Evolutionary conservation across 441 rosid species (phyloP).

Genomic region (Populus hybrid): DNA sequence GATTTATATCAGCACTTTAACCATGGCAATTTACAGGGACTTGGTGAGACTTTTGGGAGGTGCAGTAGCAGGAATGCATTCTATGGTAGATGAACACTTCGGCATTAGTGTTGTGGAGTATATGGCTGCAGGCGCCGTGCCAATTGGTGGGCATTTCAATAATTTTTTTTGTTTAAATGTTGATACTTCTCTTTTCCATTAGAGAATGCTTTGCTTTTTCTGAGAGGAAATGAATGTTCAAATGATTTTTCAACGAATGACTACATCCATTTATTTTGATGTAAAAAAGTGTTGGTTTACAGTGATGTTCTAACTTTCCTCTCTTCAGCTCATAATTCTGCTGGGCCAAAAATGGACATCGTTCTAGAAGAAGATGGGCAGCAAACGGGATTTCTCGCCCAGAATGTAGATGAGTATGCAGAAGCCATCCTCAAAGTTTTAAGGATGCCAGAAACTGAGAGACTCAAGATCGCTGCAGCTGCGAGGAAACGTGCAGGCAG

Average conservation of each 20-base stretch:
- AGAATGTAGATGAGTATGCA: slow-evolving; percentile 61
- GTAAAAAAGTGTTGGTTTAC: background rate
- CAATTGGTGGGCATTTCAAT: slow-evolving; percentile 55
- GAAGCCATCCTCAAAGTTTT: slow-evolving; percentile 59
- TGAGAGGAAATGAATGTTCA: no score
- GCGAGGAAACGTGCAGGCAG: slow-evolving; percentile 68
- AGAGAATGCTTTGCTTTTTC: background rate
- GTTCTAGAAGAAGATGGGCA: slow-evolving; percentile 80
- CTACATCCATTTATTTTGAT: no score
- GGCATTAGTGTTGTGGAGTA: slow-evolving; percentile 91
- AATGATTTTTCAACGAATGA: no score
- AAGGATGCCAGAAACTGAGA: slow-evolving; percentile 58
- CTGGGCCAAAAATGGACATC: slow-evolving; percentile 94
- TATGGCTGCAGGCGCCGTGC: slow-evolving; percentile 95
- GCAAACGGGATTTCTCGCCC: slow-evolving; percentile 81
- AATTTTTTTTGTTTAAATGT: background rate
- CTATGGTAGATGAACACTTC: slow-evolving; percentile 90
- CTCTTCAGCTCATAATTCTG: slow-evolving; percentile 79
- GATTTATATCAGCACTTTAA: background rate
- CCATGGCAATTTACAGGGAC: slow-evolving; percentile 46
- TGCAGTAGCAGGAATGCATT: slow-evolving; percentile 79
- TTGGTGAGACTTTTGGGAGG: slow-evolving; percentile 63
- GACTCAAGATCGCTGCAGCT: slow-evolving; percentile 65
- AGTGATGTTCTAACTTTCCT: background rate
- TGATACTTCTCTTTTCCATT: background rate